Base-by-base conservation (phyloP, 1,284 basidiomycete genomes). In the Xerocomus amazonicus region DNA sequence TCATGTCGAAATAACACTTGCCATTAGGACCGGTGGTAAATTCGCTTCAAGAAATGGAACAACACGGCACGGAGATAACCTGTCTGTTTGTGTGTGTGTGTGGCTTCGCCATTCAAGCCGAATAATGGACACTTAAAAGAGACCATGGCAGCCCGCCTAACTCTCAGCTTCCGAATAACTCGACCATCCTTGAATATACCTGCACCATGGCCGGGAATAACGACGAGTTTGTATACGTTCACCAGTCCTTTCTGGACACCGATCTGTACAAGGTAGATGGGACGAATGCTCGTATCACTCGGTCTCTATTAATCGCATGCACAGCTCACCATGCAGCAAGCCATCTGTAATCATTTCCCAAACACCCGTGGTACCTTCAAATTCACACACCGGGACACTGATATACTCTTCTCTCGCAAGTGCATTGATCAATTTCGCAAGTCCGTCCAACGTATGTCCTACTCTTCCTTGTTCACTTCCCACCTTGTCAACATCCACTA, bases 271-370 rank as follows among this genome's bases (percentile, higher is more conserved):
- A 97, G 80, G 92, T 85, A 49, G 28, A 47, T 33, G 19, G 16
- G 19, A 17, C 23, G 28, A 12, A n/a, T 14, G 10, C 4, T n/a
- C 19, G 10, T 14, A 19, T 52, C 14, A 9, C 35, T 39, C 31
- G 1, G 17, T 7, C 16, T 33, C 26, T 6, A 34, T 41, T 19
- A 43, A 52, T 29, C 34, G 2, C 38, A 26, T 9, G 17, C 14
- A 8, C 29, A 97, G 92, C 76, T 98, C 45, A 94, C 95, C 0
- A 99, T 98, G 96, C 96, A 98, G 72, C 91, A 97, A 70, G 94
- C 93, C 0, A 85, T 98, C 10, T 65, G 88, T 49, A 77, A 81
- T n/a, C 83, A 89, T 60, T 97, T 93, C 60, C 87, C 88, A 3
- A 69, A 81, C 47, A 77, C 82, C 0, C 62, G 77, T 14, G 84